Evolutionary conservation across 2,329 filamentous ascomycete genomes (phyloP).

Genomic region (Nemania bipapillata): DNA sequence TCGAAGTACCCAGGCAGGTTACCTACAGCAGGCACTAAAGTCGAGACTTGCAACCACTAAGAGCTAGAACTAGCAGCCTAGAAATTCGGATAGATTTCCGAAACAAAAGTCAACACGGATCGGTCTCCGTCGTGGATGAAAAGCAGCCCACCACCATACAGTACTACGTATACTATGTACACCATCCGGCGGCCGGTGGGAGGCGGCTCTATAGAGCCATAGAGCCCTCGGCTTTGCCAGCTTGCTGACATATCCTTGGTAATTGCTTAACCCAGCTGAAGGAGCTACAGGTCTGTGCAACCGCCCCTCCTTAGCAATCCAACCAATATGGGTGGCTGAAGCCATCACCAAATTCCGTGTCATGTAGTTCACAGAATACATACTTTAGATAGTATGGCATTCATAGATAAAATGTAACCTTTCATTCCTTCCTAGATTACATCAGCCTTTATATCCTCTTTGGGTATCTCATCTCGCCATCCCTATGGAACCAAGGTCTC

Average conservation of each 20-base stretch:
- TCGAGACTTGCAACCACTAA: neutral
- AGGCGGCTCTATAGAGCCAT: neutral
- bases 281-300: neutral
- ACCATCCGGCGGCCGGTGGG: neutral
- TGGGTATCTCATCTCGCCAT: neutral
- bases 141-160: neutral
- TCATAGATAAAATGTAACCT: neutral
- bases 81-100: neutral
- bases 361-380: neutral
- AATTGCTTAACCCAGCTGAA: conserved; percentile 38
- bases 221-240: neutral
- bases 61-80: neutral
- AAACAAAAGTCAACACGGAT: neutral
- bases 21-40: neutral
- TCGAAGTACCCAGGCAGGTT: too few species aligned
- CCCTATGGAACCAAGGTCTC: conserved; percentile 26
- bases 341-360: conserved; percentile 9
- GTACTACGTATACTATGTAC: too few species aligned
- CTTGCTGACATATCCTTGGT: conserved; percentile 50
- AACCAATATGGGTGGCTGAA: conserved; percentile 11
- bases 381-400: neutral
- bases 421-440: conserved; percentile 27
- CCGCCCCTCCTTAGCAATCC: conserved; percentile 19
- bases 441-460: neutral
- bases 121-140: neutral